Evolutionary conservation across 768 basidiomycete genomes (phyloP).

Genomic region (Rhizopogon roseolus): DNA sequence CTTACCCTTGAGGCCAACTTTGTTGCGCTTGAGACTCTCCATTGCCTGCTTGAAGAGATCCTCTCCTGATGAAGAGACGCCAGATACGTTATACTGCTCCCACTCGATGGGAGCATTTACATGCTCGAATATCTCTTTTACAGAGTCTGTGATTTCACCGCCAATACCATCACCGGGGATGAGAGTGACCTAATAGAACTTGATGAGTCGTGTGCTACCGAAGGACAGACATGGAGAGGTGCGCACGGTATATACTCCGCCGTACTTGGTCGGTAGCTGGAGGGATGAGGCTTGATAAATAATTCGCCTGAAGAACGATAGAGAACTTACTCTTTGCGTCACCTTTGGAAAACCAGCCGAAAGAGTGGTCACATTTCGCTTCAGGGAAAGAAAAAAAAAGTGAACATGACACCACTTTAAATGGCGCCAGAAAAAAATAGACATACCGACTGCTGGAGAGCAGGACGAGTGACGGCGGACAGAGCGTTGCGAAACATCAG

Average conservation of each 20-base stretch:
- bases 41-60: slow-evolving; percentile 95
- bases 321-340: slow-evolving; percentile 54
- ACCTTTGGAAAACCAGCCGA: slow-evolving; percentile 77
- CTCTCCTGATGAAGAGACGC: slow-evolving; percentile 91
- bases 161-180: slow-evolving; percentile 99
- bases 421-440: slow-evolving; percentile 8
- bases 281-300: slow-evolving; percentile 4
- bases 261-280: slow-evolving; percentile 87
- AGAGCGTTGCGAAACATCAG: slow-evolving; percentile 67
- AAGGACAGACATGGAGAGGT: slow-evolving; percentile 17
- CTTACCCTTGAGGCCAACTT: slow-evolving; percentile 96
- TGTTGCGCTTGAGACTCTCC: slow-evolving; percentile 96
- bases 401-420: not conserved
- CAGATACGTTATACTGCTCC: slow-evolving; percentile 98
- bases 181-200: slow-evolving; percentile 71
- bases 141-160: slow-evolving; percentile 93
- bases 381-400: slow-evolving; percentile 7
- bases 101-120: slow-evolving; percentile 98
- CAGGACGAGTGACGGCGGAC: slow-evolving; percentile 50
- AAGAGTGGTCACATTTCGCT: slow-evolving; percentile 73
- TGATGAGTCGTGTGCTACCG: slow-evolving; percentile 15
- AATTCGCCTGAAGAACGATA: slow-evolving; percentile 1
- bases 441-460: slow-evolving; percentile 47
- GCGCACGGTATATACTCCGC: slow-evolving; percentile 82
- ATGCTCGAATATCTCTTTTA: slow-evolving; percentile 98